Base-by-base conservation (phyloP, 1,139 yeast species). In the Schwanniomyces etchellsii region DNA sequence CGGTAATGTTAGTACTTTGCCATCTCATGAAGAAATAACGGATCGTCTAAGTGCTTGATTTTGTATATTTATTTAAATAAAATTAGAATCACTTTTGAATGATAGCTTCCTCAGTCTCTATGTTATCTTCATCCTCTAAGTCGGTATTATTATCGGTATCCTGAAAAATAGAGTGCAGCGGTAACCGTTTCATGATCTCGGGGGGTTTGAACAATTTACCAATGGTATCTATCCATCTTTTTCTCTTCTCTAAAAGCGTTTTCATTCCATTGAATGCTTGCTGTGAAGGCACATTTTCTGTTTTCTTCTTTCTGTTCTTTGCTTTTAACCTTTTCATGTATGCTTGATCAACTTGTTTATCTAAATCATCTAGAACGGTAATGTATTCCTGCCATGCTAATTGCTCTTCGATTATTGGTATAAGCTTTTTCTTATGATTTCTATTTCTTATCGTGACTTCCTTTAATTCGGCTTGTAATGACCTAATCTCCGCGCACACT, bases 271-370 rank as follows among this genome's bases (percentile, higher is more conserved):
- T 77, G 49, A 81, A 83, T 16, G 83, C 81, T 32, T 60, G 71
- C 40, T 61, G 70, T 2, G 67, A 62, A 11, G 60, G 52, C 5
- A 53, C 47, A 5, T 48, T 39, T 28, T 57, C 63, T 34, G 74
- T 72, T 62, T 81, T 84, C 61, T 82, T 81, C 57, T 82, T 83
- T 55, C 81, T 81, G 40, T 81, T 82, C 36, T 86, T 82, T n/a
- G 80, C 86, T 45, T 89, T 77, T 37, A 84, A 72, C 36, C 96
- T 69, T 55, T 89, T 84, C 45, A 83, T 64, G 50, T 88, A 91
- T 9, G 95, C 91, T 55, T 86, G 97, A 52, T 93, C 98, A 16
- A 91, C 91, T 56, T 93, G 98, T 51, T 89, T 91, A 53, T 93
- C 96, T 43, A 93, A 66, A 50, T 91, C 97, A 35, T 91, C 97